phyloP scores from a whole-genome alignment of 2,329 filamentous ascomycete species.

The Xylogone sp. region DNA sequence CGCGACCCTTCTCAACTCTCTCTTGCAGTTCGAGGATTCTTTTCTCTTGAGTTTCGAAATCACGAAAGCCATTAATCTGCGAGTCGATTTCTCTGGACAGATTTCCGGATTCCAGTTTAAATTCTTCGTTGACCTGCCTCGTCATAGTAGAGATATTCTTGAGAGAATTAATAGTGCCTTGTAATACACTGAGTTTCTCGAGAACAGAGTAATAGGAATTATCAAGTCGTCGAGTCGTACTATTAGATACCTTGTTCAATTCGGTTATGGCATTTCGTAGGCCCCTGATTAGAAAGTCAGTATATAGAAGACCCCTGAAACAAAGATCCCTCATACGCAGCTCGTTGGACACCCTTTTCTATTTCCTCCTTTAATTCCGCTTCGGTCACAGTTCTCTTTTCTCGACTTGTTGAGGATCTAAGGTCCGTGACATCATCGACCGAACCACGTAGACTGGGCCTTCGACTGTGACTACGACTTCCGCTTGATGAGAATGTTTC shows the following conservation, averaged over 20 bases:
- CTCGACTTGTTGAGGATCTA: not conserved
- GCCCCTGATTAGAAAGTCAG: constrained; percentile 34
- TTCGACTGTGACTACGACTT: constrained; percentile 40
- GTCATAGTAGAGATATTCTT: constrained; percentile 64
- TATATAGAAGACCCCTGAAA: constrained; percentile 2
- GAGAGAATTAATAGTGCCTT: constrained; percentile 59
- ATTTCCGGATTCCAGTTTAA: constrained; percentile 55
- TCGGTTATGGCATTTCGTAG: constrained; percentile 48
- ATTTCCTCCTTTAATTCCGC: constrained; percentile 38
- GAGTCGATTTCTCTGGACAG: constrained; percentile 54
- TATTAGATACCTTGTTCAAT: constrained; percentile 56
- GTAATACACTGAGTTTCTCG: constrained; percentile 62
- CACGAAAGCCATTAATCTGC: constrained; percentile 51
- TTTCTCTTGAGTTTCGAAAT: constrained; percentile 62
- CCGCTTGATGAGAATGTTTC: constrained; percentile 41
- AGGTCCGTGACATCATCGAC: constrained; percentile 7
- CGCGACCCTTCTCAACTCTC: constrained; percentile 56
- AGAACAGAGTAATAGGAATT: constrained; percentile 71
- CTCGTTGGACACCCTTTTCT: constrained; percentile 34
- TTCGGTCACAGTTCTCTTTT: constrained; percentile 29
- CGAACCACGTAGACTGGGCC: constrained; percentile 35
- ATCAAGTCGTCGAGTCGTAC: constrained; percentile 64
- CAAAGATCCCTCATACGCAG: constrained; percentile 33
- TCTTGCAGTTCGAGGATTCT: constrained; percentile 59
- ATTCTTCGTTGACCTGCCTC: constrained; percentile 52